Percentiles rank a stretch among this genome's conserved stretches.
These are phyloP conservation scores for Torulaspora pretoriensis DNA, from an alignment of 1,139 yeast genomes.

Conservation along the genomic window DNA sequence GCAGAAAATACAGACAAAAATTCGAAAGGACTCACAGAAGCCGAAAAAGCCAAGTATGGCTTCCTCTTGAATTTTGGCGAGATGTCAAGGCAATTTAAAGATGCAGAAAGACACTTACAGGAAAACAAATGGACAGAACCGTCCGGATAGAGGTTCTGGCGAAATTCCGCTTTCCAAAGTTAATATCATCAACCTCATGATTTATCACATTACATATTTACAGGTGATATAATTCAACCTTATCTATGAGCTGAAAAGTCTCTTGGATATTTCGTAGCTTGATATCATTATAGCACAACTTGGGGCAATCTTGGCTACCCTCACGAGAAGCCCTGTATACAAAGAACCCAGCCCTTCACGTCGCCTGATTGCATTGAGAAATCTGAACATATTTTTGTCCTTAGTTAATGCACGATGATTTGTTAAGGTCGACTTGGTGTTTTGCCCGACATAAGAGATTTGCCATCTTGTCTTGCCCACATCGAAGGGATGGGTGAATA, in stretches of 20 bases:
- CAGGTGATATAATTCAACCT: background rate
- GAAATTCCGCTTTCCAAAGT: background rate
- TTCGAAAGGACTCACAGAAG: conserved; percentile 3
- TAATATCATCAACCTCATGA: background rate
- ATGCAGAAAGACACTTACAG: conserved; percentile 16
- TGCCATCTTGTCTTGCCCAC: conserved; percentile 95
- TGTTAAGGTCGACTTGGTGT: conserved; percentile 3
- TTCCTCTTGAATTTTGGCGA: conserved; percentile 17
- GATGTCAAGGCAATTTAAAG: conserved; percentile 14
- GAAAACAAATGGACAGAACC: conserved; percentile 18
- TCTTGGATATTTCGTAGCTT: conserved; percentile 85
- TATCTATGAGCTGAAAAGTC: conserved; percentile 41
- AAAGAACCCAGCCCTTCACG: conserved; percentile 75
- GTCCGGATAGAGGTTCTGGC: conserved; percentile 8
- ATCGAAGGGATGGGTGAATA: conserved; percentile 89
- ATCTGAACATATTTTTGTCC: conserved; percentile 56
- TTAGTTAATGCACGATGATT: conserved; percentile 13
- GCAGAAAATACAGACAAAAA: background rate
- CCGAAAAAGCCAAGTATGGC: conserved; percentile 7
- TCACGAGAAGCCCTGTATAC: conserved; percentile 79
- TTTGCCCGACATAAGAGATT: conserved; percentile 39
- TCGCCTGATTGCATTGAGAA: conserved; percentile 55
- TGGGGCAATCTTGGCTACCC: conserved; percentile 89
- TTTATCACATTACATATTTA: conserved; percentile 1
- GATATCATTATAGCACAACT: conserved; percentile 99